Evolutionary conservation across 495 filamentous ascomycete genomes (phyloP).

Genomic region (Penicillium alfredii): DNA sequence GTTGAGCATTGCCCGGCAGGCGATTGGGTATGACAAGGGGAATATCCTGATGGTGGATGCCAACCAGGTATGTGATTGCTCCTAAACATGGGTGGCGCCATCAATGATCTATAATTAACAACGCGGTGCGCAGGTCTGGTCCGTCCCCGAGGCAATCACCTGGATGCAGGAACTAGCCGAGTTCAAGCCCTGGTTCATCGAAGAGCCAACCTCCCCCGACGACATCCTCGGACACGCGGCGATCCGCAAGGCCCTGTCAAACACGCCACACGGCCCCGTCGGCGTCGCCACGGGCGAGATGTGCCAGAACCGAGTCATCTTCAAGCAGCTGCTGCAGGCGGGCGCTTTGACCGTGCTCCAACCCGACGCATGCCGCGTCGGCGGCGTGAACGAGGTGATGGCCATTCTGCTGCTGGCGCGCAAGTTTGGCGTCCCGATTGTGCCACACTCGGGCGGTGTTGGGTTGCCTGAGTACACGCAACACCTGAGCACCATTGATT

Average conservation of each 20-base stretch:
- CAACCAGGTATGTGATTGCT: slow-evolving; percentile 57
- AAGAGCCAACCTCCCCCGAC: slow-evolving; percentile 92
- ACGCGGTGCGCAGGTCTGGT: no score
- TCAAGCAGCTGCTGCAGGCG: slow-evolving; percentile 81
- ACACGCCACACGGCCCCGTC: slow-evolving; percentile 57
- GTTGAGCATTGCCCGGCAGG: slow-evolving; percentile 66
- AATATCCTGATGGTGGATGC: slow-evolving; percentile 94
- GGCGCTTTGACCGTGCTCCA: slow-evolving; percentile 85
- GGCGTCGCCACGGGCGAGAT: slow-evolving; percentile 93
- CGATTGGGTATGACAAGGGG: slow-evolving; percentile 80
- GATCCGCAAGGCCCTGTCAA: slow-evolving; percentile 67
- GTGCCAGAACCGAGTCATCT: slow-evolving; percentile 92
- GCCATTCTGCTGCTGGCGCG: slow-evolving; percentile 86
- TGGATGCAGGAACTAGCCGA: slow-evolving; percentile 79
- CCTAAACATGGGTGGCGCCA: neutral
- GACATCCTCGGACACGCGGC: slow-evolving; percentile 86
- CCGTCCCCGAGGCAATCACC: slow-evolving; percentile 81
- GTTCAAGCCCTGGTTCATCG: slow-evolving; percentile 95
- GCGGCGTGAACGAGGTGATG: slow-evolving; percentile 88
- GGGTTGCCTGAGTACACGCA: slow-evolving; percentile 92
- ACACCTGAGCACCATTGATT: slow-evolving; percentile 90
- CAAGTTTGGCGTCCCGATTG: slow-evolving; percentile 76
- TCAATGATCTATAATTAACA: slow-evolving; percentile 14
- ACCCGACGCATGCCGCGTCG: slow-evolving; percentile 85
- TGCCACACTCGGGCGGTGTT: slow-evolving; percentile 85